Evolutionary conservation across 1,284 basidiomycete species (phyloP).

Genomic region (Pterula multifida): DNA sequence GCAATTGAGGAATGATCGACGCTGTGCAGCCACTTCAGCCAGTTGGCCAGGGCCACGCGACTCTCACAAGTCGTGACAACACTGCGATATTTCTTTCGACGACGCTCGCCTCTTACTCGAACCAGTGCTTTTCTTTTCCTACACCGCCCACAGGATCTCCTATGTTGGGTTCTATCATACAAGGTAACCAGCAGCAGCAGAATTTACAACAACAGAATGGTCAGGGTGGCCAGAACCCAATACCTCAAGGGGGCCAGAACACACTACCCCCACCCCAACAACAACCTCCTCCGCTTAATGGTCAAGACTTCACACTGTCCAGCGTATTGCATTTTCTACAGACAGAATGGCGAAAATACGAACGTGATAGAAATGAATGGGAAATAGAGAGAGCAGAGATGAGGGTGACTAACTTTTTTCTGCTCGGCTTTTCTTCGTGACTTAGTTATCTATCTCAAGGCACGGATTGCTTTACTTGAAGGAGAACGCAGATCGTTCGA

Average conservation of each 20-base stretch:
- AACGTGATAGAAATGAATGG: conserved; percentile 98
- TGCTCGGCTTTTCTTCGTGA: conserved; percentile 14
- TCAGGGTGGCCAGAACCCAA: conserved; percentile 40
- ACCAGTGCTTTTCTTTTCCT: too few relatives aligned
- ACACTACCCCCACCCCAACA: conserved; percentile 29
- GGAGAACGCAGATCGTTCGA: conserved; percentile 94
- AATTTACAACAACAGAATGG: conserved; percentile 18
- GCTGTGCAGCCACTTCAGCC: conserved; percentile 50
- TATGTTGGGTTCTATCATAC: background rate
- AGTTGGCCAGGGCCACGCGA: background rate
- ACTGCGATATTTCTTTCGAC: too few relatives aligned
- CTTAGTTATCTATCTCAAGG: conserved; percentile 35
- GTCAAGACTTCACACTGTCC: conserved; percentile 86
- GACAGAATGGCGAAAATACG: conserved; percentile 94
- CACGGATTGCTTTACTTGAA: conserved; percentile 94
- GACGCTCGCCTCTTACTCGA: too few relatives aligned
- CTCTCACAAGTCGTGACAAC: background rate
- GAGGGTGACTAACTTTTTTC: conserved; percentile 58
- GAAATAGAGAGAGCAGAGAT: conserved; percentile 99
- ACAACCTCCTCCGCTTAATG: conserved; percentile 67
- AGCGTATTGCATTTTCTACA: conserved; percentile 95
- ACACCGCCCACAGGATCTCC: too few relatives aligned
- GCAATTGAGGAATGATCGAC: conserved; percentile 70
- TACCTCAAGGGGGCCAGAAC: conserved; percentile 24
- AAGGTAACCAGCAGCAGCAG: background rate